Evolutionary conservation across 139 green algal species (phyloP).

Genomic region (Tetradesmus lagerheimii): DNA sequence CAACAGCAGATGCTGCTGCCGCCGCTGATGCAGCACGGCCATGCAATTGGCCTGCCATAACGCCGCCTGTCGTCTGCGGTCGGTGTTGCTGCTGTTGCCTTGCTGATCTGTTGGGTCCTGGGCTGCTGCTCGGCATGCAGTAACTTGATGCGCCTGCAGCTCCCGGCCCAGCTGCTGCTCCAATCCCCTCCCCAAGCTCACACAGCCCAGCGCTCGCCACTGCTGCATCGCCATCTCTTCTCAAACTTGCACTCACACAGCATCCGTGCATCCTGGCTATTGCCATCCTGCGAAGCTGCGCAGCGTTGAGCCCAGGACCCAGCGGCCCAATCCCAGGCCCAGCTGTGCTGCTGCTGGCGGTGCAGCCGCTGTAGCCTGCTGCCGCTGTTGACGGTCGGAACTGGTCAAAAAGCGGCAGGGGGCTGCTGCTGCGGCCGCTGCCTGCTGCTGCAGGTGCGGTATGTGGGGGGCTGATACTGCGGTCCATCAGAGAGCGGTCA

Average conservation of each 20-base stretch:
- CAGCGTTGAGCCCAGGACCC: conserved; percentile 23
- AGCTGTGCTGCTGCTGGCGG: neutral
- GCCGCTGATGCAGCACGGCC: neutral
- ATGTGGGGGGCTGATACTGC: conserved; percentile 13
- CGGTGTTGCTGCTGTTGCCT: conserved; percentile 2
- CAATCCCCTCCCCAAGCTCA: neutral
- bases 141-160: neutral
- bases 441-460: neutral
- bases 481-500: conserved; percentile 20
- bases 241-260: neutral
- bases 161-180: neutral
- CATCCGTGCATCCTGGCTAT: neutral
- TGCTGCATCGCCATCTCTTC: neutral
- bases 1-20: neutral
- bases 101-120: neutral
- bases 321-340: neutral
- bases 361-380: neutral
- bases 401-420: neutral
- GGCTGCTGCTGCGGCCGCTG: neutral
- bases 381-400: conserved; percentile 34
- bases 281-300: conserved; percentile 14
- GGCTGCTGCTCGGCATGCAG: neutral
- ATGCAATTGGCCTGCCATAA: neutral
- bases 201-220: neutral
- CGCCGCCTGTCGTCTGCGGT: neutral